Percentiles rank a stretch among this genome's conserved stretches.
phyloP scores from a whole-genome alignment of 2,329 filamentous ascomycete genomes.

The Paraphaeosphaeria sporulosa region DNA sequence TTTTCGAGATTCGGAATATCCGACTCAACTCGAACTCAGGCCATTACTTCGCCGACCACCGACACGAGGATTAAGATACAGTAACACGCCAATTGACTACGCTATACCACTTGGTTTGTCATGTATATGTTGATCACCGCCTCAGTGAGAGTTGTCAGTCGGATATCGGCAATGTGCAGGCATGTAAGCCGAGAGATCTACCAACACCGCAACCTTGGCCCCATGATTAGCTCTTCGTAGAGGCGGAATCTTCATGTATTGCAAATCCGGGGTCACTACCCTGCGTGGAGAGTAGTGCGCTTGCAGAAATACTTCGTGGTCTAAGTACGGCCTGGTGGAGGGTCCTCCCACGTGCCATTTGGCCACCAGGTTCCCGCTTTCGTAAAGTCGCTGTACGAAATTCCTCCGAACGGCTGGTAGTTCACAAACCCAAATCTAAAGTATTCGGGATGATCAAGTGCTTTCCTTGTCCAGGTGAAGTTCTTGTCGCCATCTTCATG shows the following conservation, averaged over 20 bases:
- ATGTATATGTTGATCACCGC: background rate
- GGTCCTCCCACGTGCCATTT: slow-evolving; percentile 43
- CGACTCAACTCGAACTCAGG: background rate
- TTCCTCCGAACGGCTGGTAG: slow-evolving; percentile 37
- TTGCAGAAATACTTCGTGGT: background rate
- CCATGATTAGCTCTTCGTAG: background rate
- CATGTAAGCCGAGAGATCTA: background rate
- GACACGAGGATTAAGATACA: background rate
- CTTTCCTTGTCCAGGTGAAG: slow-evolving; percentile 67
- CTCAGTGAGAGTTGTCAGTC: background rate
- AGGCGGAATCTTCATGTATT: background rate
- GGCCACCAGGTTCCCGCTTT: slow-evolving; percentile 40
- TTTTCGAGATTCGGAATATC: no score
- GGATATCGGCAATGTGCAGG: background rate
- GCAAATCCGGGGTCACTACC: background rate
- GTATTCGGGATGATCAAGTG: slow-evolving; percentile 34
- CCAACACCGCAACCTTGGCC: background rate
- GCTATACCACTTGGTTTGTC: background rate
- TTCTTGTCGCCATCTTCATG: slow-evolving; percentile 59
- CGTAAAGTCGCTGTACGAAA: slow-evolving; percentile 45
- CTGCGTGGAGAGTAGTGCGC: background rate
- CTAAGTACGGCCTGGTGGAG: slow-evolving; percentile 14
- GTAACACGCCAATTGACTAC: background rate
- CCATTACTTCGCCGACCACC: background rate
- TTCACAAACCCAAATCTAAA: slow-evolving; percentile 48